Conservation (phyloP, 2,329 filamentous ascomycete genomes). For the Incumbomyces lentus region DNA sequence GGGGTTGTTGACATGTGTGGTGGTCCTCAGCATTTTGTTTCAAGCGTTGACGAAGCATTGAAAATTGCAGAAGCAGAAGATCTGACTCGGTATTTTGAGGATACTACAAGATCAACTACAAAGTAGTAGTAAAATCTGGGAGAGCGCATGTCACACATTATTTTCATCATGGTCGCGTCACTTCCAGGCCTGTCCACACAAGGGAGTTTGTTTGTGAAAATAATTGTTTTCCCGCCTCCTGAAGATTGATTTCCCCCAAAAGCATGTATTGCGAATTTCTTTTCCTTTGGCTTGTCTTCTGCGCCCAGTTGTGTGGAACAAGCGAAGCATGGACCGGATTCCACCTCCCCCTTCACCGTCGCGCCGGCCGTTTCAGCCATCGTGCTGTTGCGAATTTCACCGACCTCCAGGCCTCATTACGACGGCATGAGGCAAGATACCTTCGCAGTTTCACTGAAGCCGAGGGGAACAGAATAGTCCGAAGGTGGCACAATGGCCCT, state of each 20-base stretch:
- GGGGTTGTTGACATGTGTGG: constrained; percentile 80
- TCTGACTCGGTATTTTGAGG: constrained; percentile 28
- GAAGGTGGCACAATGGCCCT: constrained; percentile 18
- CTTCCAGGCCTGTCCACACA: not conserved
- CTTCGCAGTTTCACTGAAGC: constrained; percentile 21
- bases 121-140: not conserved
- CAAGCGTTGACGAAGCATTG: constrained; percentile 74
- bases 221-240: too few relatives aligned
- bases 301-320: not conserved
- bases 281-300: not conserved
- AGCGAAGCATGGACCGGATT: constrained; percentile 1
- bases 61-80: constrained; percentile 66
- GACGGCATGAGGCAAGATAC: constrained; percentile 20
- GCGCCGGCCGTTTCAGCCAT: constrained; percentile 13
- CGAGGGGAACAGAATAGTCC: constrained; percentile 23
- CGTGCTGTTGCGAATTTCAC: constrained; percentile 20
- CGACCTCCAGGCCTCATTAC: constrained; percentile 17
- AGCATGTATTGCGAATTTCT: too few relatives aligned
- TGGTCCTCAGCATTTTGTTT: constrained; percentile 66
- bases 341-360: constrained; percentile 14
- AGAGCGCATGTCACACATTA: too few relatives aligned
- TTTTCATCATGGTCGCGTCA: too few relatives aligned
- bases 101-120: constrained; percentile 8
- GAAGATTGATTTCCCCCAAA: too few relatives aligned
- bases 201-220: too few relatives aligned